These are phyloP conservation scores for Clarireedia monteithiana DNA, from an alignment of 2,329 filamentous ascomycete genomes.

Conservation along the genomic window DNA sequence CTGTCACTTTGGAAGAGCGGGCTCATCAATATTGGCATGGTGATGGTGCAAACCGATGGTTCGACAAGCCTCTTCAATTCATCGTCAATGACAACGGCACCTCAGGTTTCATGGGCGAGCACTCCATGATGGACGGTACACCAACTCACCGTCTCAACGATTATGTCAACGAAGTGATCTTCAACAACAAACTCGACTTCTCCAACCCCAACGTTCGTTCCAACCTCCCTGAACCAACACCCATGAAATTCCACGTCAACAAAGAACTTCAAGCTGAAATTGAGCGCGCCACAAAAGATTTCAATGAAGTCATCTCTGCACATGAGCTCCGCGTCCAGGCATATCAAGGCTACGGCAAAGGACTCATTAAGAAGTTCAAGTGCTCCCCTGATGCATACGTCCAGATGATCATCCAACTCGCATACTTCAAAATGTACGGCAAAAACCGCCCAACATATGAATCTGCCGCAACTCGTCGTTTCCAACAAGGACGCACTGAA, in stretches of 20 bases:
- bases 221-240: conserved; percentile 71
- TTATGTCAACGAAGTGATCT: conserved; percentile 85
- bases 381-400: conserved; percentile 96
- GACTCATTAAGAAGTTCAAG: conserved; percentile 98
- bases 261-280: conserved; percentile 70
- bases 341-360: conserved; percentile 97
- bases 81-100: conserved; percentile 98
- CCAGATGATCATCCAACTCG: conserved; percentile 96
- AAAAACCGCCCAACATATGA: conserved; percentile 97
- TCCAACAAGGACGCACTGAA: conserved; percentile 93
- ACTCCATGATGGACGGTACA: conserved; percentile 99
- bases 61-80: conserved; percentile 96
- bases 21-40: conserved; percentile 98
- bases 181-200: conserved; percentile 90
- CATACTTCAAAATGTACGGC: conserved; percentile 98
- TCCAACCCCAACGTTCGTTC: conserved; percentile 71
- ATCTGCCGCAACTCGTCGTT: conserved; percentile 87
- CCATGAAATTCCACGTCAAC: conserved; percentile 71
- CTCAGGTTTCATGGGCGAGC: conserved; percentile 94
- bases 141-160: conserved; percentile 96
- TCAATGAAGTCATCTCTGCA: conserved; percentile 70
- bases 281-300: conserved; percentile 69
- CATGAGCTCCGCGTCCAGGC: conserved; percentile 92
- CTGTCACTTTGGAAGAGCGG: conserved; percentile 91
- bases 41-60: conserved; percentile 93